Conservation (phyloP, 2,329 filamentous ascomycete genomes). For the Phaeosphaeria sp. region DNA sequence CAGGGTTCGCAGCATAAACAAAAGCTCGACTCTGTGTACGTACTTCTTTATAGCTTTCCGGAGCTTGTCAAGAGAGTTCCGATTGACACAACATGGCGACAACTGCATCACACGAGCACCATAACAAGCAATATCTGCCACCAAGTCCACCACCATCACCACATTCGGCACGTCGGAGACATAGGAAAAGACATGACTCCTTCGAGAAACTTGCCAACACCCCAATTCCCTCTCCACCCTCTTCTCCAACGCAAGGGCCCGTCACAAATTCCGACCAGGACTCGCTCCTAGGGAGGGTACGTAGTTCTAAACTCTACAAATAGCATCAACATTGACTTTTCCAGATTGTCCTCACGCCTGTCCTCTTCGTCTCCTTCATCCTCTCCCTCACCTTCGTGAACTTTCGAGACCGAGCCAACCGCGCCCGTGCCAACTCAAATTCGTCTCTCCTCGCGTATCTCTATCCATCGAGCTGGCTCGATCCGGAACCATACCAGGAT, state of each 20-base stretch:
- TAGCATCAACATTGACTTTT: not conserved
- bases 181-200: slow-evolving; percentile 36
- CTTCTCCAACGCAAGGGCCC: slow-evolving; percentile 25
- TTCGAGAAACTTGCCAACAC: slow-evolving; percentile 39
- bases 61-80: not conserved
- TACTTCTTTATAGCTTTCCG: not conserved
- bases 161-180: slow-evolving; percentile 22
- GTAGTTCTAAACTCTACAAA: not conserved
- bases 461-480: slow-evolving; percentile 35
- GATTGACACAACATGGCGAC: slow-evolving; percentile 16
- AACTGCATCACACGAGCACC: slow-evolving; percentile 17
- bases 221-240: slow-evolving; percentile 28
- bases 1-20: not conserved
- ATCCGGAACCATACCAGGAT: slow-evolving; percentile 55
- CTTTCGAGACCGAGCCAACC: slow-evolving; percentile 61
- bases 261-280: slow-evolving; percentile 23
- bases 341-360: slow-evolving; percentile 64
- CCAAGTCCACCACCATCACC: slow-evolving; percentile 41
- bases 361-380: slow-evolving; percentile 70
- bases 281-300: slow-evolving; percentile 33
- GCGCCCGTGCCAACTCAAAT: slow-evolving; percentile 41
- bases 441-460: slow-evolving; percentile 30
- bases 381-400: slow-evolving; percentile 70
- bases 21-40: not conserved
- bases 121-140: slow-evolving; percentile 20